phyloP scores from a whole-genome alignment of 1,284 basidiomycete genomes.

The Rhizoctonia solani region DNA sequence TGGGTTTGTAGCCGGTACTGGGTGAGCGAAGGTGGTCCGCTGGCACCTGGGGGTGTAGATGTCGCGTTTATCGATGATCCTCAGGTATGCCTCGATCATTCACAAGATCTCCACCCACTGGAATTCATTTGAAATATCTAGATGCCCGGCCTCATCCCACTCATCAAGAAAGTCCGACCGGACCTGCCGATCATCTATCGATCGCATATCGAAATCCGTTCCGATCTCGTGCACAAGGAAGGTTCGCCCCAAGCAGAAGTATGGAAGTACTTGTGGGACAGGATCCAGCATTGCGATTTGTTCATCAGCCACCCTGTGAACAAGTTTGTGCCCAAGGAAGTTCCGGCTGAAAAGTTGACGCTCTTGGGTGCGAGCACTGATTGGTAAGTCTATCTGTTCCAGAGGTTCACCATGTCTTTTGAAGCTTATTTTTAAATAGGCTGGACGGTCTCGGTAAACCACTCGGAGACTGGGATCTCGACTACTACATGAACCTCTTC shows the following conservation, averaged over 20 bases:
- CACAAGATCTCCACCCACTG: not conserved
- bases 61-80: conserved; percentile 79
- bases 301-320: conserved; percentile 91
- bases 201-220: conserved; percentile 88
- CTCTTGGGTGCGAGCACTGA: conserved; percentile 79
- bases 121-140: conserved; percentile 46
- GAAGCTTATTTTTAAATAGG: too few relatives aligned
- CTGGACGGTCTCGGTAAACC: conserved; percentile 89
- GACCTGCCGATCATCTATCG: conserved; percentile 84
- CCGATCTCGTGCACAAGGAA: conserved; percentile 70
- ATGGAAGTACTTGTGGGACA: conserved; percentile 89
- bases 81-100: conserved; percentile 42
- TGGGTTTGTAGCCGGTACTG: conserved; percentile 54
- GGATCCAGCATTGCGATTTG: conserved; percentile 80
- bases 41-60: conserved; percentile 77
- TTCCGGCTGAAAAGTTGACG: conserved; percentile 68
- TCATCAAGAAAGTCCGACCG: conserved; percentile 79
- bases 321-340: conserved; percentile 84
- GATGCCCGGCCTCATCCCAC: conserved; percentile 84
- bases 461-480: conserved; percentile 70
- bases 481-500: conserved; percentile 84
- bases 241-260: conserved; percentile 84
- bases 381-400: conserved; percentile 54
- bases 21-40: conserved; percentile 77
- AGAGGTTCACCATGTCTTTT: too few relatives aligned